Percentiles rank a stretch among this genome's conserved stretches.
Conservation (phyloP, 805 yeast species). For the Saturnispora zaruensis region DNA sequence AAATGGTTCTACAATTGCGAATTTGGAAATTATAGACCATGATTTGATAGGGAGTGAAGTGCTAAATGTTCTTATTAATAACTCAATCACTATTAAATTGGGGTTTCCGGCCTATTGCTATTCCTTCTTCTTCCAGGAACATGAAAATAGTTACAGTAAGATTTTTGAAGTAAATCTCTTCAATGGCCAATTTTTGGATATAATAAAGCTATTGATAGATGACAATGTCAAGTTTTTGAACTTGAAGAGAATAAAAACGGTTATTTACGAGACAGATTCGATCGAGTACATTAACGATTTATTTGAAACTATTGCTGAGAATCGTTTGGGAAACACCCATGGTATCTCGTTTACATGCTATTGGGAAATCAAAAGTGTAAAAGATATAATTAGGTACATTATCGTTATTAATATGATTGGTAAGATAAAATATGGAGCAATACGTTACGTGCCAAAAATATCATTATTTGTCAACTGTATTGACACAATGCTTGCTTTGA, state of each 20-base stretch:
- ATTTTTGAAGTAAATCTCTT: background rate
- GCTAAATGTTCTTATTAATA: background rate
- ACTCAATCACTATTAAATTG: background rate
- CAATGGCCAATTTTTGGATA: background rate
- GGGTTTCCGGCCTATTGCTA: background rate
- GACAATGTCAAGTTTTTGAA: background rate
- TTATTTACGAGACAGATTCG: background rate
- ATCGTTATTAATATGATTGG: background rate
- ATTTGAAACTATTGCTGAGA: background rate
- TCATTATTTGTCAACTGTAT: background rate
- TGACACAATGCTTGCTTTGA: constrained; percentile 1
- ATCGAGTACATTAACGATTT: background rate
- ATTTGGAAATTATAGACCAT: background rate
- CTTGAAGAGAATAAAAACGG: background rate
- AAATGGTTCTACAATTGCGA: constrained; percentile 1
- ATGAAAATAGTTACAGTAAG: background rate
- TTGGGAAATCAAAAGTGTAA: background rate
- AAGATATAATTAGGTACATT: background rate
- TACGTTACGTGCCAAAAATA: background rate
- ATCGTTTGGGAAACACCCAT: background rate
- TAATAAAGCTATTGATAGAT: background rate
- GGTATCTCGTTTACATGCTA: background rate
- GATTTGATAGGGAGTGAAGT: background rate
- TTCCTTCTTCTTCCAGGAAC: constrained; percentile 1
- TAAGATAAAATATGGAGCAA: background rate